Base-by-base conservation (phyloP, 2,329 filamentous ascomycete species). In the Penicillium sp. region DNA sequence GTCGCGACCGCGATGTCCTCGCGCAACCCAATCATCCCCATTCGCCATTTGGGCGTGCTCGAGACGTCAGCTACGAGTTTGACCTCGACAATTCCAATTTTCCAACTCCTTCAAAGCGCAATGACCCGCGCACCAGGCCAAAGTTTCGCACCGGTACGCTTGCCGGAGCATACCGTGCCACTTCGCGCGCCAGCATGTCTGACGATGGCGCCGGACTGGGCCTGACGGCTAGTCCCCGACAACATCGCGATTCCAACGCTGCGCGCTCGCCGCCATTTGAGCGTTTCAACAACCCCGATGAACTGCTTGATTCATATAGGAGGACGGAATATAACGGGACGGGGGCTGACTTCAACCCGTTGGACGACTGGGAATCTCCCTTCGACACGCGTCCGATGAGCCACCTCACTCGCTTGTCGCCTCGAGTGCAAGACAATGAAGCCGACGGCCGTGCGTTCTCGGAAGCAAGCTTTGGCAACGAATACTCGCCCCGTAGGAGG, bases 261-360 rank as follows among this genome's bases (percentile, higher is more conserved):
- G 46, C 50, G 27, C 56, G 55, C 24, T 71, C 66, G 9, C 66
- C 69, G 2, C 57, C 63, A 11, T 67, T 58, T 9, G 55, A 62
- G 35, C 51, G 55, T 13, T 66, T 67, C 4, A 71, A 66, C 37
- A 69, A 71, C 2, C 70, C 69, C 12, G 59, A 59, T 27, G 72
- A 69, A 43, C 50, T 70, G 7, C 57, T 57, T 9, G 70, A 74
- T 40, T 57, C 62, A 4, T 74, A 74, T 50, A 60, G 60, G 42
- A 61, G 62, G 50, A 71, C 72, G 45, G 62, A 68, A 13, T 67
- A 70, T 38, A 68, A 66, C 34, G 65, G 67, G 29, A 60, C 65
- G 38, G 45, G 71, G 36, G 61, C 62, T 3, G 65, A 69, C 39
- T 55, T 61, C 13, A 70, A 66, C 9, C 57, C 45, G 18, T 54